Base-by-base conservation (phyloP, 2,329 filamentous ascomycete species). In the Curvularia hawaiiensis region DNA sequence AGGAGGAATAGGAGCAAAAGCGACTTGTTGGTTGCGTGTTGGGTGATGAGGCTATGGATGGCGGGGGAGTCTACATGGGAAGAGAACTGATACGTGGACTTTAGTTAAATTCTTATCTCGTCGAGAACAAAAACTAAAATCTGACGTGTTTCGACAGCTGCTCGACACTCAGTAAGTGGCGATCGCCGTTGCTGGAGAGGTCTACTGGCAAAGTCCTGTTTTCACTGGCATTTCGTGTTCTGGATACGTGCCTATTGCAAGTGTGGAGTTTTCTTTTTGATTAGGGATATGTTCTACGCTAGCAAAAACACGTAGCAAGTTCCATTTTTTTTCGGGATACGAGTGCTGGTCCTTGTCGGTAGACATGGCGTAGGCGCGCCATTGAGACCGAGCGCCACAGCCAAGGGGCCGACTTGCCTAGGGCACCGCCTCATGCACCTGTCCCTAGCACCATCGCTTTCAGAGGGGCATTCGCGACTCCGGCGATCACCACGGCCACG, bases 21-120 rank as follows among this genome's bases (percentile, higher is more conserved):
- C 41, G 67, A 73, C 50, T 44, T 69, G 49, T 46, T 70, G 53
- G 59, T 73, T 39, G 61, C 60, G 26, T 73, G 68, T 52, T 73
- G 68, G 68, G 56, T 67, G 20, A 66, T 66, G 63, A 61, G 53
- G 56, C 31, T 61, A 11, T 73, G 69, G 69, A 59, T 55, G 49
- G 54, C 22, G 16, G 62, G 62, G 30, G 64, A 61, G 28, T 24
- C 65, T 38, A 44, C 63, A 43, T 70, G 66, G 64, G 59, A 62
- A 18, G 52, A 45, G 16, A 31, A 43, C 30, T 41, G 3, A 18
- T 9, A n/a, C 14, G 18, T 38, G 16, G n/a, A 18, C 9, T 18
- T 35, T 16, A 5, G 33, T 35, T 35, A 16, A 35, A 35, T 8
- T n/a, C 4, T 35, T 8, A 16, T 35, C 14, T 16, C 6, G 10